A percentile compares a stretch with the other conserved stretches of the same genome.
Evolutionary conservation across 345 rosid species (phyloP).

Genomic region (Syzygium grande): DNA sequence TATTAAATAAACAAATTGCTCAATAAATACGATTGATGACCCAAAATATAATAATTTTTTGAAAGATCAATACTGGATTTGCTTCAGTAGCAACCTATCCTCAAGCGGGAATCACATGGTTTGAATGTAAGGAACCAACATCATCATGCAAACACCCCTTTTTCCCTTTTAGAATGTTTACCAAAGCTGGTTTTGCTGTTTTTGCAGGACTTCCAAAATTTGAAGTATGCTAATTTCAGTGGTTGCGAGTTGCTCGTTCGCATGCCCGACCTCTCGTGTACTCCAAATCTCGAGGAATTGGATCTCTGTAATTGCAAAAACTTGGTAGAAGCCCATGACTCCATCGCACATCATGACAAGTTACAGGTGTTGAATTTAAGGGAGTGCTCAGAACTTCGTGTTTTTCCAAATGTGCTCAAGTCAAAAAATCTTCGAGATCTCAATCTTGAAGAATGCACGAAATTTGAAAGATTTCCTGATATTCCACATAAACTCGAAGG

Average conservation of each 20-base stretch:
- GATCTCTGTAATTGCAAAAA: fast-evolving
- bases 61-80: too few relatives aligned
- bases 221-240: fast-evolving
- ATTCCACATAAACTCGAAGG: fast-evolving
- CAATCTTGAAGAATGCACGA: not conserved
- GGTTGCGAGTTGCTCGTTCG: fast-evolving
- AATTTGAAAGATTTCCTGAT: not conserved
- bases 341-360: not conserved
- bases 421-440: fast-evolving
- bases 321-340: not conserved
- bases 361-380: fast-evolving
- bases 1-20: too few relatives aligned
- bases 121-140: too few relatives aligned
- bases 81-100: too few relatives aligned
- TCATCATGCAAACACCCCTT: too few relatives aligned
- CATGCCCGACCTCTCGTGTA: fast-evolving
- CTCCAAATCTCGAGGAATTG: not conserved
- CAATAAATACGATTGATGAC: fast-evolving
- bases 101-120: too few relatives aligned
- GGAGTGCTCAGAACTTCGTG: fast-evolving
- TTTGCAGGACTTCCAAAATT: not conserved
- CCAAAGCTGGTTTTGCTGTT: fast-evolving
- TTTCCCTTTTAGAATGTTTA: not conserved
- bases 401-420: not conserved
- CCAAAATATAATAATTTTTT: too few relatives aligned